These are phyloP conservation scores for Cylindrodendrum hubeiense DNA, from an alignment of 2,329 filamentous ascomycete species.

Conservation along the genomic window DNA sequence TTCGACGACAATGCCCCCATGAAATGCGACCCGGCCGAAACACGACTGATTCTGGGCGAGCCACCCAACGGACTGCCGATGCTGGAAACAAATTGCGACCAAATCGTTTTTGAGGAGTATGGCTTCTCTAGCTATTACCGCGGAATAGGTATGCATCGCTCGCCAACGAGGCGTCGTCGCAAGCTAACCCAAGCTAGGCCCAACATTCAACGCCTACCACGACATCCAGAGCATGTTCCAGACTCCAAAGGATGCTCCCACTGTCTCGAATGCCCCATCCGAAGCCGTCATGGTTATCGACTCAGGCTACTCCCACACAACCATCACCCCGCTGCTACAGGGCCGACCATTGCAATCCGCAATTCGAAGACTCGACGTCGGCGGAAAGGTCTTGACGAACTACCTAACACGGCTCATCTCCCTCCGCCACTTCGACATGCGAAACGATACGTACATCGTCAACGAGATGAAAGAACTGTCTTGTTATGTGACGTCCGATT, in stretches of 20 bases:
- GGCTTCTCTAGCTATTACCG: slow-evolving; percentile 90
- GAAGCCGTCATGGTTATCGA: slow-evolving; percentile 92
- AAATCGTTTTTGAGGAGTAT: slow-evolving; percentile 98
- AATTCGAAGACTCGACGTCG: slow-evolving; percentile 87
- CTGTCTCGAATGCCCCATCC: slow-evolving; percentile 64
- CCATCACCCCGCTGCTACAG: slow-evolving; percentile 85
- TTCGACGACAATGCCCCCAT: slow-evolving; percentile 76
- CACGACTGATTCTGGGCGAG: slow-evolving; percentile 87
- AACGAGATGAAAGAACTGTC: slow-evolving; percentile 95
- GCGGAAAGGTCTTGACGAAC: slow-evolving; percentile 94
- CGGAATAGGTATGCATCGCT: slow-evolving; percentile 68
- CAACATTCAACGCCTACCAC: slow-evolving; percentile 85
- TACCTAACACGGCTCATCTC: slow-evolving; percentile 91
- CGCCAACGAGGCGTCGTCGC: not conserved
- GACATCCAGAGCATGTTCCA: slow-evolving; percentile 78
- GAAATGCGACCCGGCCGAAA: slow-evolving; percentile 81
- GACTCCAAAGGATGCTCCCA: slow-evolving; percentile 63
- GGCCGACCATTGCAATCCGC: slow-evolving; percentile 85
- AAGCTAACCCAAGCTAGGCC: slow-evolving; percentile 60
- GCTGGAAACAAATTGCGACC: slow-evolving; percentile 90
- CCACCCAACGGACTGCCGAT: slow-evolving; percentile 85
- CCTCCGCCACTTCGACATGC: slow-evolving; percentile 93
- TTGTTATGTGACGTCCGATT: slow-evolving; percentile 86
- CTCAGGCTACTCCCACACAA: slow-evolving; percentile 93
- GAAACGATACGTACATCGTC: slow-evolving; percentile 92